phyloP scores from a whole-genome alignment of 768 basidiomycete genomes.

The Boletus rex-veris region DNA sequence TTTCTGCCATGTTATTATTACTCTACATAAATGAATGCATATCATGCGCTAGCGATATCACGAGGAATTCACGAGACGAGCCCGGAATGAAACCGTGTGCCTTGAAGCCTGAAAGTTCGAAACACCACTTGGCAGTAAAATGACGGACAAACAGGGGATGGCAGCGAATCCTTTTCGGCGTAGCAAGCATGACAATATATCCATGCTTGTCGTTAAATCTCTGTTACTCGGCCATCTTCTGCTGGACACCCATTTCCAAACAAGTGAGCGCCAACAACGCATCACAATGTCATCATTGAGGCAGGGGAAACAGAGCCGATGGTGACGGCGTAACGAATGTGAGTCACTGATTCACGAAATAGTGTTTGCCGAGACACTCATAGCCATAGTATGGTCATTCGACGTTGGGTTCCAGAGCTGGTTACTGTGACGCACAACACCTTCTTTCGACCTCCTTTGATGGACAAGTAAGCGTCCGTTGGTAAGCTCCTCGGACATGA shows the following conservation, averaged over 20 bases:
- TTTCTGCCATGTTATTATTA: neutral
- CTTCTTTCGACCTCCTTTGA: no score
- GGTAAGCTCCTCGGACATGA: no score
- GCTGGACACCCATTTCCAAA: neutral
- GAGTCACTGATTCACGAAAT: no score
- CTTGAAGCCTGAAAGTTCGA: neutral
- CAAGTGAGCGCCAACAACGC: neutral
- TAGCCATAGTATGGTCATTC: no score
- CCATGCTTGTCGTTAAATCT: neutral
- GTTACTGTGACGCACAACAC: no score
- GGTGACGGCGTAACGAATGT: no score
- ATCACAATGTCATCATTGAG: neutral
- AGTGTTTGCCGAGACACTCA: no score
- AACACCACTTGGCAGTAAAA: no score
- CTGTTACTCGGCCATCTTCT: neutral
- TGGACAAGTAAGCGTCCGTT: no score
- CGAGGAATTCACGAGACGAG: neutral
- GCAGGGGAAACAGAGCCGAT: no score
- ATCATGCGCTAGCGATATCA: neutral
- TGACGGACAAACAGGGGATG: neutral
- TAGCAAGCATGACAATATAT: neutral
- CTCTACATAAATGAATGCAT: slow-evolving; percentile 2
- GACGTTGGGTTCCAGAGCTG: no score
- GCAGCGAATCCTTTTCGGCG: neutral
- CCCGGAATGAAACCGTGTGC: neutral